These are phyloP conservation scores for Gonapodya prolifera DNA, from an alignment of 192 early-diverging fungal species.

Conservation along the genomic window DNA sequence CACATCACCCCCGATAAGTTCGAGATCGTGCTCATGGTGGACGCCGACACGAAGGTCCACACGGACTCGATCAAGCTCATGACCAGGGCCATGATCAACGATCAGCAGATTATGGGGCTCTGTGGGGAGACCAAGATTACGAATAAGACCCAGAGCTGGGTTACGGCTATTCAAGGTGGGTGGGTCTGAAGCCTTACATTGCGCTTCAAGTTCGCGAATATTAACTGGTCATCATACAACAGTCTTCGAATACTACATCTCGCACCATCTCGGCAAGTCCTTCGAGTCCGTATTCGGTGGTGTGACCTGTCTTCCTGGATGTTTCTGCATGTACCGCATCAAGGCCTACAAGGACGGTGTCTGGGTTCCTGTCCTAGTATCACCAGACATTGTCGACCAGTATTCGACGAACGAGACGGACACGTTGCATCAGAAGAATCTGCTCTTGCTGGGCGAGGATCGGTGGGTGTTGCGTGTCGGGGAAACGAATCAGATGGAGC, in stretches of 20 bases:
- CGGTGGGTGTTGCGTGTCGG: conserved; percentile 59
- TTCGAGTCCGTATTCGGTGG: conserved; percentile 95
- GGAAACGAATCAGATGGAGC: background rate
- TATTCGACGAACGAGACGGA: conserved; percentile 61
- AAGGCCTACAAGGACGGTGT: conserved; percentile 59
- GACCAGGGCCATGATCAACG: conserved; percentile 69
- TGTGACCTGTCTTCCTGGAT: conserved; percentile 88
- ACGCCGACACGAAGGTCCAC: conserved; percentile 56
- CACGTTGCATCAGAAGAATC: conserved; percentile 68
- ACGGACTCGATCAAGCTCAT: conserved; percentile 60
- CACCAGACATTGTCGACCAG: conserved; percentile 66
- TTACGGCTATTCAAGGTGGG: conserved; percentile 67
- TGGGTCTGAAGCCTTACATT: background rate
- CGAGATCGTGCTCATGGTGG: conserved; percentile 52
- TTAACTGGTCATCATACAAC: no score
- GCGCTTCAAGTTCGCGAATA: background rate
- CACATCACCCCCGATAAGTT: conserved; percentile 69
- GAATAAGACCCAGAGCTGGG: conserved; percentile 77
- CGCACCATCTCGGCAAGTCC: conserved; percentile 85
- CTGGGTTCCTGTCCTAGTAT: conserved; percentile 62
- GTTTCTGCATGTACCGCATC: conserved; percentile 96
- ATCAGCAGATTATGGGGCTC: conserved; percentile 76
- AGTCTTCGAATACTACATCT: conserved; percentile 98
- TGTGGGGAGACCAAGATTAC: conserved; percentile 94
- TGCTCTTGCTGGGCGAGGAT: conserved; percentile 71